Conservation (phyloP, 345 rosid genomes). For the Barbarea vulgaris region DNA sequence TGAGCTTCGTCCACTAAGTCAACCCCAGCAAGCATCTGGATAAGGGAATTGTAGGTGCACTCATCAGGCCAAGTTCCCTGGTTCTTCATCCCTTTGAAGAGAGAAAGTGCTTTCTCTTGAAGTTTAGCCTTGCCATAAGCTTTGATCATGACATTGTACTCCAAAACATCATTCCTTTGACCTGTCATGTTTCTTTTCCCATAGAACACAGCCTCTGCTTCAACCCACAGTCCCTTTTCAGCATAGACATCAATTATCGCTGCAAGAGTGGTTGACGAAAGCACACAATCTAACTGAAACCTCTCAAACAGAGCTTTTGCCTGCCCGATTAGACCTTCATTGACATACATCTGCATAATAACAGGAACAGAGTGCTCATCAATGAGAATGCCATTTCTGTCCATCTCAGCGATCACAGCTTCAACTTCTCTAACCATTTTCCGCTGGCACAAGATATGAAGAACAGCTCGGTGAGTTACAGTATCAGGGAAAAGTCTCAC, state of each 20-base stretch:
- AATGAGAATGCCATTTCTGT: constrained; percentile 47
- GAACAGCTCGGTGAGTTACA: constrained; percentile 73
- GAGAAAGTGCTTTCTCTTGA: constrained; percentile 79
- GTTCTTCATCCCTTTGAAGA: constrained; percentile 79
- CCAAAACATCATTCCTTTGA: constrained; percentile 63
- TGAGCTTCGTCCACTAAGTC: constrained; percentile 72
- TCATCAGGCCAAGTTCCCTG: constrained; percentile 91
- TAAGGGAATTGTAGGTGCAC: constrained; percentile 76
- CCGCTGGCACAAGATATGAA: constrained; percentile 67
- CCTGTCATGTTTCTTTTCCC: constrained; percentile 50
- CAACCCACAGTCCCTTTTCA: constrained; percentile 78
- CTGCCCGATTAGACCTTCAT: constrained; percentile 50
- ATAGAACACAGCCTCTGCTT: constrained; percentile 72
- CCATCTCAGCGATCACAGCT: constrained; percentile 64
- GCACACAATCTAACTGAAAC: constrained; percentile 47
- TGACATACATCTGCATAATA: constrained; percentile 69
- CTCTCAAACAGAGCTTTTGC: constrained; percentile 58
- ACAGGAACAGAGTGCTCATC: constrained; percentile 84
- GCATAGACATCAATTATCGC: constrained; percentile 79
- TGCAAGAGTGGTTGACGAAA: constrained; percentile 63
- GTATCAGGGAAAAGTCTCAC: constrained; percentile 77
- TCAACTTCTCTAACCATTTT: constrained; percentile 73
- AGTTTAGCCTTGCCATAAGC: constrained; percentile 85
- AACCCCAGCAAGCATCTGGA: constrained; percentile 82
- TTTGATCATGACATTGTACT: constrained; percentile 86